Conservation (phyloP, 768 basidiomycete genomes). For the Pulveroboletus sp. region DNA sequence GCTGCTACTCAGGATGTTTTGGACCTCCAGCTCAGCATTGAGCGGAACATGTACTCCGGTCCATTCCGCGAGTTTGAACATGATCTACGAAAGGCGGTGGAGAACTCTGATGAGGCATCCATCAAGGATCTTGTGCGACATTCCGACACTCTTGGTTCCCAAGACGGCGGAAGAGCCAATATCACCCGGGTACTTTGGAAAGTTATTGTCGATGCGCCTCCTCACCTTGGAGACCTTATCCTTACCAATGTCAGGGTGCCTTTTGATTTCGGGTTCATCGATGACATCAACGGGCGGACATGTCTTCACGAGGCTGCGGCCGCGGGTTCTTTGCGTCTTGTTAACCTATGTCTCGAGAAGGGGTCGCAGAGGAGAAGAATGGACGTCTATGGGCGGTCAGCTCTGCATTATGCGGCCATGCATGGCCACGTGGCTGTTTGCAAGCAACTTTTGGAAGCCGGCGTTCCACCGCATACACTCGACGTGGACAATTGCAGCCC, state of each 20-base stretch:
- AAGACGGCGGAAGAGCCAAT: slow-evolving; percentile 56
- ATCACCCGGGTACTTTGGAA: slow-evolving; percentile 95
- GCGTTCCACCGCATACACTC: slow-evolving; percentile 58
- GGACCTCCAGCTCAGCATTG: slow-evolving; percentile 63
- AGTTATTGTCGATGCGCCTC: slow-evolving; percentile 75
- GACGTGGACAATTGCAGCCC: slow-evolving; percentile 95
- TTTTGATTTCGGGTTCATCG: slow-evolving; percentile 88
- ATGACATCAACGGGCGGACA: slow-evolving; percentile 95
- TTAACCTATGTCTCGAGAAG: slow-evolving; percentile 72
- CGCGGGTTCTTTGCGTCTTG: slow-evolving; percentile 72
- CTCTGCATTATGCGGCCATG: slow-evolving; percentile 95
- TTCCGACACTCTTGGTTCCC: slow-evolving; percentile 61
- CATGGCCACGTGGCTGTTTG: slow-evolving; percentile 79
- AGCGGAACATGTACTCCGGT: slow-evolving; percentile 56
- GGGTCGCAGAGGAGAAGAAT: slow-evolving; percentile 65
- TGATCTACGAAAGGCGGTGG: slow-evolving; percentile 75
- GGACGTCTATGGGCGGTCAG: slow-evolving; percentile 89
- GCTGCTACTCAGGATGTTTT: slow-evolving; percentile 72
- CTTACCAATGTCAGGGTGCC: slow-evolving; percentile 58
- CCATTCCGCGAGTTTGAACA: slow-evolving; percentile 87
- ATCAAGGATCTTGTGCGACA: slow-evolving; percentile 67
- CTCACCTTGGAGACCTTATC: slow-evolving; percentile 69
- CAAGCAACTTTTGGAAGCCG: slow-evolving; percentile 65
- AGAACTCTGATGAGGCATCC: slow-evolving; percentile 51
- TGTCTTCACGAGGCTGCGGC: slow-evolving; percentile 93